Evolutionary conservation across 2,329 filamentous ascomycete species (phyloP), one percentile per base, ranked within the genome.

Genomic region (Gnomoniopsis sp.): DNA sequence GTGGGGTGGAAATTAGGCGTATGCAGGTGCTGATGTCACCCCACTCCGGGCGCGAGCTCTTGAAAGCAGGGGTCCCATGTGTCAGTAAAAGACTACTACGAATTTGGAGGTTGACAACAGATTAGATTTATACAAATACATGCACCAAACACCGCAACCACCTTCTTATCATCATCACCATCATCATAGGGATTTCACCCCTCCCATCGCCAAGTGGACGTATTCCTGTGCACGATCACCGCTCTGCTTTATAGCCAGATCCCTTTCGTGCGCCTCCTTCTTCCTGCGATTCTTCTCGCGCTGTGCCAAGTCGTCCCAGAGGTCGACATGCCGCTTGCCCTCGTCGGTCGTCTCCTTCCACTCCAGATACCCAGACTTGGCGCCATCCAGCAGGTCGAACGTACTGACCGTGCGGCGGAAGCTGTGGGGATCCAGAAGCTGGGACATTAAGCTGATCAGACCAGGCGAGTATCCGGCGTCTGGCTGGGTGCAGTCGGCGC

Each of bases 201-300:
- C n/a, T 17, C 49, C 46, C n/a, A 49, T 26, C 15, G 44, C 17
- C 33, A 49, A 17, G 21, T 55, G 17, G 7, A 49, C 44, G 22
- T 30, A 3, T 10, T 73, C 69, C 23, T 68, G 23, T 4, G 43
- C 43, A 6, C 46, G 43, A 36, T 34, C 12, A 7, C 50, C 50
- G 36, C 30, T 60, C 38, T 65, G 57, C n/a, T 65, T 63, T 22
- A 70, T 30, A n/a, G 47, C 59, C 11, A 23, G 17, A 6, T 3
- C 33, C 1, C 22, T 49, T 30, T 57, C 53, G 15, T 19, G 36
- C 8, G 8, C 38, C 19, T 50, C 54, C 38, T 34, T 53, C 30
- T 46, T 26, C 44, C 33, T 23, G 22, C 38, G 51, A 47, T 62
- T 62, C 15, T 17, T 41, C 38, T 62, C 41, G 1, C 60, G 60